Conservation (phyloP, 306 rosid genomes). For the Dalbergia cochinchinensis region DNA sequence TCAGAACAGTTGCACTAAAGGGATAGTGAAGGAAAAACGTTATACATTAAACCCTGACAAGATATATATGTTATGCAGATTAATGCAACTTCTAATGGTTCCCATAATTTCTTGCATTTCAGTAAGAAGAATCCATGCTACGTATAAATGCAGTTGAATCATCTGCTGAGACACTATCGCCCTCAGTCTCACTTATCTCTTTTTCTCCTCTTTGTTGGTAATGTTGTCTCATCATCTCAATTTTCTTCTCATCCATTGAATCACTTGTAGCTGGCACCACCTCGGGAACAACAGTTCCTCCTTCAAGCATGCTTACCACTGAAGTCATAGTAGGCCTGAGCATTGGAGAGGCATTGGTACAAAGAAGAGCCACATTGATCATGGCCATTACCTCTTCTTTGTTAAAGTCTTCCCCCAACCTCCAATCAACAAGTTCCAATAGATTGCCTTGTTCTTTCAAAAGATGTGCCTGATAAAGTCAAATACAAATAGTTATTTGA, state of each 20-base stretch:
- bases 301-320: conserved; percentile 57
- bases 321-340: conserved; percentile 55
- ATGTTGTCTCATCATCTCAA: conserved; percentile 32
- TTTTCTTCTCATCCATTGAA: conserved; percentile 16
- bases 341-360: conserved; percentile 47
- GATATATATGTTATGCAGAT: not conserved
- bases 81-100: too few species aligned
- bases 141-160: not conserved
- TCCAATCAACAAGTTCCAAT: conserved; percentile 54
- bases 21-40: too few species aligned
- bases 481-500: conserved; percentile 1
- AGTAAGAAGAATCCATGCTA: not conserved
- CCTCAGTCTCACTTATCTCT: not conserved
- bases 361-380: conserved; percentile 56
- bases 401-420: conserved; percentile 41
- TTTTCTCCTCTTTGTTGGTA: not conserved
- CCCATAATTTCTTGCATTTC: not conserved
- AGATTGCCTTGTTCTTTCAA: conserved; percentile 49
- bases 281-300: conserved; percentile 37
- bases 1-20: too few species aligned
- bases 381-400: conserved; percentile 43
- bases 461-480: conserved; percentile 33
- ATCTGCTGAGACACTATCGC: not conserved
- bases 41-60: not conserved
- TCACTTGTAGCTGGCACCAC: conserved; percentile 33